These are phyloP conservation scores for Cercospora beticola DNA, from an alignment of 2,329 filamentous ascomycete species.

Conservation along the genomic window DNA sequence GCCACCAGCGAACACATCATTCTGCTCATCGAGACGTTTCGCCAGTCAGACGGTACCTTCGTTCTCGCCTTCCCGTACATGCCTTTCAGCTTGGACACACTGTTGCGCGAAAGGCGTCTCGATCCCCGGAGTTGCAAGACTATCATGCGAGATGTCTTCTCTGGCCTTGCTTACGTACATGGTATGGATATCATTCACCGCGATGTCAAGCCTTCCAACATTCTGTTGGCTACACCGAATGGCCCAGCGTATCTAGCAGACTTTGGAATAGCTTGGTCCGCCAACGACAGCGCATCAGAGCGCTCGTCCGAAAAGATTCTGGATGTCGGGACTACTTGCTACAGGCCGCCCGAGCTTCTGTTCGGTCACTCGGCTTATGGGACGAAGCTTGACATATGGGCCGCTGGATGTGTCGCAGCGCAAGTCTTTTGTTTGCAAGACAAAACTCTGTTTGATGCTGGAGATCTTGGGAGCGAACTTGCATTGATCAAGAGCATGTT, in stretches of 20 bases:
- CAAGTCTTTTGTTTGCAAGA: slow-evolving; percentile 63
- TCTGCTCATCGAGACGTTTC: slow-evolving; percentile 69
- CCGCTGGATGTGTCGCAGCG: slow-evolving; percentile 76
- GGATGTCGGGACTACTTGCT: slow-evolving; percentile 89
- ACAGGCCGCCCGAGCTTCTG: slow-evolving; percentile 84
- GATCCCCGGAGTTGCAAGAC: slow-evolving; percentile 40
- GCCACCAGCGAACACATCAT: slow-evolving; percentile 62
- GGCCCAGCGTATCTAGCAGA: slow-evolving; percentile 83
- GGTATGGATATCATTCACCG: slow-evolving; percentile 77
- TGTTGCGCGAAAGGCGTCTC: slow-evolving; percentile 54
- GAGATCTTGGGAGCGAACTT: slow-evolving; percentile 87
- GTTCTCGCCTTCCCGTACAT: slow-evolving; percentile 85
- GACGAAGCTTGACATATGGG: slow-evolving; percentile 81
- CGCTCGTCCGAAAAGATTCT: slow-evolving; percentile 70
- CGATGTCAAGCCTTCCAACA: slow-evolving; percentile 89
- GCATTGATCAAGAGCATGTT: slow-evolving; percentile 91
- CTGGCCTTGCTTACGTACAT: slow-evolving; percentile 71
- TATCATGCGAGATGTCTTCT: slow-evolving; percentile 67
- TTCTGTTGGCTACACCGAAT: slow-evolving; percentile 45
- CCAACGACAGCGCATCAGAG: slow-evolving; percentile 60
- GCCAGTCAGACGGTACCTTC: slow-evolving; percentile 66
- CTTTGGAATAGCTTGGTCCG: slow-evolving; percentile 88
- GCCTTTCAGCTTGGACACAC: slow-evolving; percentile 66
- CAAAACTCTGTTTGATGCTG: slow-evolving; percentile 75
- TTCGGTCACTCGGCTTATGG: slow-evolving; percentile 79